A percentile compares a stretch with the other conserved stretches of the same genome.
Evolutionary conservation across 108 stramenopile species (phyloP).

Genomic region (Discostella pseudostelligera): DNA sequence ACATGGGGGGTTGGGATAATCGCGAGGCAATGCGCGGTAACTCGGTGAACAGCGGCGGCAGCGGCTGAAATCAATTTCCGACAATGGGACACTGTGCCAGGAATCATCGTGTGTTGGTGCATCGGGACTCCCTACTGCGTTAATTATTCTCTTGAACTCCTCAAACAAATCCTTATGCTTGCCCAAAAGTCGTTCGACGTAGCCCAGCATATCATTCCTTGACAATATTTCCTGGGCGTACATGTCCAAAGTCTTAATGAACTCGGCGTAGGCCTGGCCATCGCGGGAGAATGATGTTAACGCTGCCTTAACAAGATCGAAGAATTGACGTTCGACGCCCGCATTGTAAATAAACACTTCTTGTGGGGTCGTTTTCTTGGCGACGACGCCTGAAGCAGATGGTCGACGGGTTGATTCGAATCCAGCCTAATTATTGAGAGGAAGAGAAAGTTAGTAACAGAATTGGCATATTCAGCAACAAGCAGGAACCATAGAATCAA

Average conservation of each 20-base stretch:
- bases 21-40: constrained; percentile 94
- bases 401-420: constrained; percentile 13
- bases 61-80: constrained; percentile 87
- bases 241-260: constrained; percentile 93
- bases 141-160: constrained; percentile 93
- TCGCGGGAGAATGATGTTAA: constrained; percentile 79
- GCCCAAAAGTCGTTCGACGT: constrained; percentile 88
- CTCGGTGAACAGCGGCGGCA: constrained; percentile 90
- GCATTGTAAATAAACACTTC: constrained; percentile 82
- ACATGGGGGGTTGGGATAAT: constrained; percentile 91
- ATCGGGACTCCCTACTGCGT: constrained; percentile 65
- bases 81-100: constrained; percentile 88
- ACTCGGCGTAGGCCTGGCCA: constrained; percentile 93
- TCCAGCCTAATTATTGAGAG: neutral
- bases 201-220: constrained; percentile 86
- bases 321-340: constrained; percentile 89
- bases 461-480: neutral
- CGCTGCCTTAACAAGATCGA: constrained; percentile 84
- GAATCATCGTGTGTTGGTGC: constrained; percentile 75
- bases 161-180: constrained; percentile 90
- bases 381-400: neutral
- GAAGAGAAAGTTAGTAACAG: neutral
- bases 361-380: constrained; percentile 20
- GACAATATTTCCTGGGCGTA: constrained; percentile 93
- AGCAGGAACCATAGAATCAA: neutral